phyloP scores from a whole-genome alignment of 192 early-diverging fungal genomes.

The Umbelopsis ramanniana region DNA sequence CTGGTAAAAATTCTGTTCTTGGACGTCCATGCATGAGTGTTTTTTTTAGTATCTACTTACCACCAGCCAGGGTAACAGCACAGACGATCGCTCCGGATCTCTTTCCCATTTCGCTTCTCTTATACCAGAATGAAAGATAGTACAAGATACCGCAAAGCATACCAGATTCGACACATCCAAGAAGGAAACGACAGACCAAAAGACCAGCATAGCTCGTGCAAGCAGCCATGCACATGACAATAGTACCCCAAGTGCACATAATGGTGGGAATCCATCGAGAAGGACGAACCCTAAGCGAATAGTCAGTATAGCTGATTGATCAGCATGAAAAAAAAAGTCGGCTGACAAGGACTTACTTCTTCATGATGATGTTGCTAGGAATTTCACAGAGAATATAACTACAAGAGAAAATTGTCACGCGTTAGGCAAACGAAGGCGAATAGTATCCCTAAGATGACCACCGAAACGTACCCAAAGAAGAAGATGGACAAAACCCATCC shows the following conservation, averaged over 20 bases:
- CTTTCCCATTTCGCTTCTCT: constrained; percentile 51
- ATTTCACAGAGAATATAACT: constrained; percentile 69
- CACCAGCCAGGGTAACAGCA: constrained; percentile 51
- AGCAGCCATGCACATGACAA: constrained; percentile 54
- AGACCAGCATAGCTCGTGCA: constrained; percentile 44
- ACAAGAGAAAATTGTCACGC: neutral
- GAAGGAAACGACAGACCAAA: constrained; percentile 53
- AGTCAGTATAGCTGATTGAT: neutral
- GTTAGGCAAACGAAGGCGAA: neutral
- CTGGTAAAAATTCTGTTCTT: neutral
- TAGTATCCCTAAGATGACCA: no score
- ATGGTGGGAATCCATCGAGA: constrained; percentile 23
- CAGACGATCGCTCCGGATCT: constrained; percentile 57
- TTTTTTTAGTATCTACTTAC: neutral
- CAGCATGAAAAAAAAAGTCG: neutral
- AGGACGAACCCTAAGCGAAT: neutral
- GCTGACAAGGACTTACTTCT: constrained; percentile 22
- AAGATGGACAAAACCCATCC: constrained; percentile 69
- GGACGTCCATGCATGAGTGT: neutral
- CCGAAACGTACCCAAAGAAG: constrained; percentile 59
- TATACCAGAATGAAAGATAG: constrained; percentile 64
- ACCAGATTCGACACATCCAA: constrained; percentile 55
- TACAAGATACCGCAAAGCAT: constrained; percentile 53
- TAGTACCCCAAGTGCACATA: constrained; percentile 47
- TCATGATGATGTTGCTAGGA: constrained; percentile 69